Base-by-base conservation (phyloP, 768 basidiomycete species). In the Trametes meyenii region DNA sequence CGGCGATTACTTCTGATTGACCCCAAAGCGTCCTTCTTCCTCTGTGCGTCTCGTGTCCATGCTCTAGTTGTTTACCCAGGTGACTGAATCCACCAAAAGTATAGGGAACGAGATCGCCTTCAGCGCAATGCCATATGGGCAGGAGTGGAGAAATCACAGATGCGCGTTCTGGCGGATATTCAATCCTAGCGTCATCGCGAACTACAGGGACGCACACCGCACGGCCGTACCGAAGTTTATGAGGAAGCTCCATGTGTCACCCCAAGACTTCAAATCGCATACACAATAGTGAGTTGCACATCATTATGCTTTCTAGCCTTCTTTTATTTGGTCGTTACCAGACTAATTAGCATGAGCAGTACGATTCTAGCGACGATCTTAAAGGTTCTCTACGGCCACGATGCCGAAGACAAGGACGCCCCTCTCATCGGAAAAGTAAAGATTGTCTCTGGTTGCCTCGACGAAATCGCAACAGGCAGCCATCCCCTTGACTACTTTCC, bases 401-500 rank as follows among this genome's bases (percentile, higher is more conserved):
- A 63, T 40, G 29, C 53, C 12, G 21, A 26, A 4, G 53, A 51
- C 1, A 10, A 51, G 13, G 35, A 46, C 6, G 53, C 60, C 11
- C 36, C 38, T 19, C 48, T 21, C 33, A 55, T 55, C 46, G 58
- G 62, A 0, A 61, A 43, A 23, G 50, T 57, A 57, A 19, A 59
- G 63, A 48, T 1, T 19, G 36, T 56, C 23, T 36, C 53, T 2
- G 39, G 33, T 2, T 29, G 44, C 21, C 23, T 35, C 17, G 48
- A 51, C 5, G 50, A 21, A 13, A 26, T 58, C 4, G 42, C 43
- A 21, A 71, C 72, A 12, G 72, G 71, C 3, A 50, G 62, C 0
- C 73, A 66, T 56, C 62, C 67, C 4, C 68, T 73, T 29, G 72
- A 73, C 35, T 49, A 63, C 24, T 17, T 74, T n/a, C 71, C 71